Conservation (phyloP, 306 rosid genomes). For the Arachis stenosperma region DNA sequence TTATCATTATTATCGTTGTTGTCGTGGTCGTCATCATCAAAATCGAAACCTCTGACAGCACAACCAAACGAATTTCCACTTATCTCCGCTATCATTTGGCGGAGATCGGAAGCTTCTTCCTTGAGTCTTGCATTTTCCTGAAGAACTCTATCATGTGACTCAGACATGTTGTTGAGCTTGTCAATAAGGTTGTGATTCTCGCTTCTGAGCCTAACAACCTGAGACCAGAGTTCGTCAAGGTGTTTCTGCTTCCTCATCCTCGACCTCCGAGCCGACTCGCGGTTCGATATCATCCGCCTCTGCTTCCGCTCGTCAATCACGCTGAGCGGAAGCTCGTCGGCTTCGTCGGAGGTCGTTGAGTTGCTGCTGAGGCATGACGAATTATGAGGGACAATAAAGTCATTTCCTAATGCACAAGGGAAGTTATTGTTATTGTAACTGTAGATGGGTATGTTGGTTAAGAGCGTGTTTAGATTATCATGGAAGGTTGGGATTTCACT, state of each 20-base stretch:
- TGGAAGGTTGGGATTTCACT: conserved; percentile 43
- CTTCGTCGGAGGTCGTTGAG: conserved; percentile 74
- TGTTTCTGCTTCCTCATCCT: conserved; percentile 91
- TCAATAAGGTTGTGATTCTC: conserved; percentile 67
- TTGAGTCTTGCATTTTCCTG: conserved; percentile 68
- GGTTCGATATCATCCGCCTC: conserved; percentile 79
- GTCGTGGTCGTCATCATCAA: no score
- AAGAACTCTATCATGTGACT: conserved; percentile 57
- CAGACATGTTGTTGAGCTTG: conserved; percentile 59
- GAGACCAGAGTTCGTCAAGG: conserved; percentile 81
- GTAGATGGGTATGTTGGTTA: conserved; percentile 45
- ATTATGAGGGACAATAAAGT: conserved; percentile 37
- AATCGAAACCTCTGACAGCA: conserved; percentile 50
- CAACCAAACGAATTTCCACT: conserved; percentile 47
- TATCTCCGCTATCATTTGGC: conserved; percentile 59
- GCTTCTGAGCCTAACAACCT: conserved; percentile 66
- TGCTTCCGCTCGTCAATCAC: conserved; percentile 76
- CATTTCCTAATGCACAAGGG: conserved; percentile 42
- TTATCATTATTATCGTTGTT: no score
- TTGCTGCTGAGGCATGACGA: conserved; percentile 61
- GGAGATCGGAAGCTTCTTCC: conserved; percentile 68
- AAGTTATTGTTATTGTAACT: background rate
- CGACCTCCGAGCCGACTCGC: conserved; percentile 86
- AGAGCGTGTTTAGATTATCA: conserved; percentile 32
- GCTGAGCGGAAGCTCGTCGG: conserved; percentile 63